These are phyloP conservation scores for Colletotrichum melonis DNA, from an alignment of 2,329 filamentous ascomycete species.

Conservation along the genomic window DNA sequence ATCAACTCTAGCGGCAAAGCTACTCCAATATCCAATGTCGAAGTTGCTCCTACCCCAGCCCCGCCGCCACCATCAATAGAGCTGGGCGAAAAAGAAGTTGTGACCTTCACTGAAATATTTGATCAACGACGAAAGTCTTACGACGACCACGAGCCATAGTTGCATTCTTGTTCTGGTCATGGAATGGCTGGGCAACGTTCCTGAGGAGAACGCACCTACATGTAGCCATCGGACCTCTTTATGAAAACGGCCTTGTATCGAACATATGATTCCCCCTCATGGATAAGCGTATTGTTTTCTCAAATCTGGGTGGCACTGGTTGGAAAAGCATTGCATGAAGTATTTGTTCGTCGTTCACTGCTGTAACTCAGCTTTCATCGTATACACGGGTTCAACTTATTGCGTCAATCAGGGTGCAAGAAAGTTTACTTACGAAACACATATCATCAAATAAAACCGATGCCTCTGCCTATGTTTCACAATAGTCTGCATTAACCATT, in stretches of 20 bases:
- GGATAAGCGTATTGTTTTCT: not conserved
- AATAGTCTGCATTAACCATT: not conserved
- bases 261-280: not conserved
- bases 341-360: not conserved
- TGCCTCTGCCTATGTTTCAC: not conserved
- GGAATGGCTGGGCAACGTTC: not conserved
- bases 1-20: slow-evolving; percentile 4
- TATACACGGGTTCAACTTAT: not conserved
- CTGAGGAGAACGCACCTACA: not conserved
- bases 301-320: not conserved
- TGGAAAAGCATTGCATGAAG: not conserved
- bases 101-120: not conserved
- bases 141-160: not conserved
- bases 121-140: not conserved
- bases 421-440: not conserved
- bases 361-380: not conserved
- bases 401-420: not conserved
- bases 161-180: not conserved
- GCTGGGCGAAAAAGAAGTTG: not conserved
- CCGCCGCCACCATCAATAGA: not conserved
- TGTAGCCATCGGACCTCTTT: not conserved
- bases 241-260: not conserved
- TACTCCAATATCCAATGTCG: not conserved
- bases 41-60: not conserved
- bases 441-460: not conserved